Conservation (phyloP, 331 rosid species). For the Erythrophleum ivorense region DNA sequence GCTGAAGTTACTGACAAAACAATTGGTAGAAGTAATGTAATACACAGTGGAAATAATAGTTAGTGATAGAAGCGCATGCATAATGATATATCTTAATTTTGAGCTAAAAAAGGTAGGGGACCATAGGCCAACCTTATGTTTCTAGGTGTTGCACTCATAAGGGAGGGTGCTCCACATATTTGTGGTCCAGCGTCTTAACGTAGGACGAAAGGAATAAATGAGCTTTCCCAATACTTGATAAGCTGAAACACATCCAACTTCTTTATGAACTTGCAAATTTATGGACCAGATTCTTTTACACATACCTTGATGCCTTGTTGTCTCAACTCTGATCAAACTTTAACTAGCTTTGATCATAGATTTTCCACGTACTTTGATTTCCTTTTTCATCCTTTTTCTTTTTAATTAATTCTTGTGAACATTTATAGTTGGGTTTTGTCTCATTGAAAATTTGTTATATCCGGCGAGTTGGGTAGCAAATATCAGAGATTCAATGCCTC, state of each 20-base stretch:
- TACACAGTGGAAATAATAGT: background rate
- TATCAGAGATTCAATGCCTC: background rate
- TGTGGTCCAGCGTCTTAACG: constrained; percentile 48
- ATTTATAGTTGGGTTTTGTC: background rate
- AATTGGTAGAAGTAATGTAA: constrained; percentile 3
- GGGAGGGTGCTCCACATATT: constrained; percentile 9
- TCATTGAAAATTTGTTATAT: background rate
- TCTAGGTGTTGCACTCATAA: constrained; percentile 35
- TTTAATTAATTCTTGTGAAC: background rate
- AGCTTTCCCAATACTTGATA: constrained; percentile 32
- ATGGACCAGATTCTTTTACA: constrained; percentile 24
- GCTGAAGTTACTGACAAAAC: constrained; percentile 4
- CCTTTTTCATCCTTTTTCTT: background rate
- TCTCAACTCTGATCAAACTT: constrained; percentile 2
- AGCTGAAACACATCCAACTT: constrained; percentile 39
- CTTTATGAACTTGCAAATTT: constrained; percentile 30
- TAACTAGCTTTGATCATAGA: background rate
- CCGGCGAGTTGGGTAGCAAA: background rate
- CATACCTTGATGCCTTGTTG: background rate
- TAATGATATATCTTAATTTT: background rate
- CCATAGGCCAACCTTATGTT: constrained; percentile 28
- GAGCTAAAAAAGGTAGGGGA: constrained; percentile 15
- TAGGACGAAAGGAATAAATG: constrained; percentile 40
- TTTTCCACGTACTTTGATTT: constrained; percentile 4
- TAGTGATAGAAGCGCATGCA: constrained; percentile 31